Base-by-base conservation (phyloP, 75 land plant species). In the Adiantum capillusveneris region DNA sequence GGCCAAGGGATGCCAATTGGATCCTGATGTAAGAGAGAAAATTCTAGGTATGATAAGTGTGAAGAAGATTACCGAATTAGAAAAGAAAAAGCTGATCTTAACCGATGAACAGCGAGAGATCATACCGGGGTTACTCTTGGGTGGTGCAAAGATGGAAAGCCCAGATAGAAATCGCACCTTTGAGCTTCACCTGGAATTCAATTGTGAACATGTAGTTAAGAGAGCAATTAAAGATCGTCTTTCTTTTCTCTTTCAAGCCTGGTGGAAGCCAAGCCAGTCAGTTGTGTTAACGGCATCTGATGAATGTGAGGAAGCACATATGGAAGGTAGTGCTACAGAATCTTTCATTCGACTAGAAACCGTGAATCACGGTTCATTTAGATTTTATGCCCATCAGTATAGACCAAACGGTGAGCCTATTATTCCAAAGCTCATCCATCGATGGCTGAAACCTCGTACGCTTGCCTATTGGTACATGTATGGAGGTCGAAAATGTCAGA, bases 381-480 rank as follows among this genome's bases (percentile, higher is more conserved):
- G 71, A 24, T 88, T 93, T 70, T 93, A 71, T 70, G 94, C 89
- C 18, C 78, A 83, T 24, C 95, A 93, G 62, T 93, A 89, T 46
- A 65, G 90, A 73, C 85, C 82, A 28, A 64, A 71, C 18, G 90
- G 83, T 0, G 58, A 56, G 28, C 75, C 70, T 25, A 43, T 53
- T 48, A 65, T 88, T 54, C 98, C 98, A 31, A 83, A 82, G 53
- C 75, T 93, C 25, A 79, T 85, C 37, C 87, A 88, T 56, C 66
- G 95, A 34, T 88, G 98, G 98, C 54, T 93, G 52, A 75, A 84
- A 16, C 81, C 94, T 20, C 81, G 77, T n/a, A 83, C 76, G 41
- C 66, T 93, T 44, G 98, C 95, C 17, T 89, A 88, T 59, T 93
- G 98, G 98, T 93, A 81, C 63, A 89, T 93, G 95, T 85, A 88